Percentiles rank a stretch among this genome's conserved stretches.
Conservation (phyloP, 305 asterid genomes). For the Fraxinus platypoda region DNA sequence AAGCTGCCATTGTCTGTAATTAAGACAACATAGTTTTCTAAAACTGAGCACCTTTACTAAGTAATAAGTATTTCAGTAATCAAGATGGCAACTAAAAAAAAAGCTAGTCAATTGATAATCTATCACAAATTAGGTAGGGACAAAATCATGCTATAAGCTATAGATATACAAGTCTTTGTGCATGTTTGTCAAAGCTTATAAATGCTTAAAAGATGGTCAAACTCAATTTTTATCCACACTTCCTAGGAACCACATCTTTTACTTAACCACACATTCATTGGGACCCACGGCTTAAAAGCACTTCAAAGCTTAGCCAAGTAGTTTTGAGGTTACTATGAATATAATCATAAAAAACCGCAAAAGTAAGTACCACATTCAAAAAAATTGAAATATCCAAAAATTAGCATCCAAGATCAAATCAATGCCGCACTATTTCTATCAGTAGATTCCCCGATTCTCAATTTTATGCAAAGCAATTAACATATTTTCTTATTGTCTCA, state of each 20-base stretch:
- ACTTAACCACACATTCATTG: neutral
- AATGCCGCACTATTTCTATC: neutral
- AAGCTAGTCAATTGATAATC: neutral
- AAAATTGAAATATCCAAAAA: neutral
- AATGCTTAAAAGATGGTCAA: neutral
- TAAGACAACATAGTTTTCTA: neutral
- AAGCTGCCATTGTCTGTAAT: slow-evolving; percentile 59
- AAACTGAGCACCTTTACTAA: neutral
- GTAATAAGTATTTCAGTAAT: neutral
- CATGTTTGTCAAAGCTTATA: neutral
- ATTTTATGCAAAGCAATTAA: neutral
- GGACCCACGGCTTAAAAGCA: neutral
- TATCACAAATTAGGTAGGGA: neutral
- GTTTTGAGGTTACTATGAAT: neutral
- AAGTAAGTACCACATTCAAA: neutral
- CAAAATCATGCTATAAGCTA: neutral
- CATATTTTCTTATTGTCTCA: neutral
- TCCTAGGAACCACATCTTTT: neutral
- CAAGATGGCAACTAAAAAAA: neutral
- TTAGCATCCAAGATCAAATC: neutral
- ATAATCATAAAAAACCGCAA: neutral
- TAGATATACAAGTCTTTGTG: neutral
- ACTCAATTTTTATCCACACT: neutral
- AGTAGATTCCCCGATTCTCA: neutral
- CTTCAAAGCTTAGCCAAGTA: neutral